These are phyloP conservation scores for Candida gorgasii DNA, from an alignment of 805 yeast species.

Conservation along the genomic window DNA sequence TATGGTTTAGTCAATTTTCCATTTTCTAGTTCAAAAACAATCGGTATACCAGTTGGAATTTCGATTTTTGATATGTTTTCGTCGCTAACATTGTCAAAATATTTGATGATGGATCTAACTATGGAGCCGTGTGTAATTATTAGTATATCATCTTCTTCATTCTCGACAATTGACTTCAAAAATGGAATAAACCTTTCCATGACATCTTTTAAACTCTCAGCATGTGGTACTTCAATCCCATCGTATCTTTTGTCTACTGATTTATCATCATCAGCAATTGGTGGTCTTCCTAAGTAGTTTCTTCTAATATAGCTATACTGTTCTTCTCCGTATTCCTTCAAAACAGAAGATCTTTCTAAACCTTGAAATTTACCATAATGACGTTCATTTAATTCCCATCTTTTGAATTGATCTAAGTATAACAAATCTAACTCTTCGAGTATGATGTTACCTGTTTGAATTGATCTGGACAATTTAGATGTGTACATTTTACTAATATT, in stretches of 20 bases:
- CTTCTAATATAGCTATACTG: constrained; percentile 40
- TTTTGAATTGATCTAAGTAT: constrained; percentile 39
- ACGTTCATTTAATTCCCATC: constrained; percentile 46
- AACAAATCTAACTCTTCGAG: constrained; percentile 30
- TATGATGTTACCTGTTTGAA: constrained; percentile 42
- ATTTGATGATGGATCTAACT: constrained; percentile 42
- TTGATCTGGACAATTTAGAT: constrained; percentile 39
- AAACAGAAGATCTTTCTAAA: constrained; percentile 36
- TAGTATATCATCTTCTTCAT: constrained; percentile 29
- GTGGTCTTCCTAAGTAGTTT: constrained; percentile 39
- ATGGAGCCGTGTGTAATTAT: constrained; percentile 46
- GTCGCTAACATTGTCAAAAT: constrained; percentile 36
- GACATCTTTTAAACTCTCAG: constrained; percentile 41
- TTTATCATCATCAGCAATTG: constrained; percentile 26
- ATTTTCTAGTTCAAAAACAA: constrained; percentile 40
- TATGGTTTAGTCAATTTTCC: constrained; percentile 28
- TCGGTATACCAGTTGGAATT: constrained; percentile 47
- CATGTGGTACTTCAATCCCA: constrained; percentile 31
- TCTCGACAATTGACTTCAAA: constrained; percentile 27
- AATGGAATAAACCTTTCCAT: constrained; percentile 43
- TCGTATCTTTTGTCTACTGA: constrained; percentile 40
- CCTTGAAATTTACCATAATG: constrained; percentile 48
- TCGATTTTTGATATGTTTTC: constrained; percentile 39
- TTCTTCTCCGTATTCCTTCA: constrained; percentile 35
- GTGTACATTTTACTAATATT: constrained; percentile 36